Conservation (phyloP, 805 yeast species). For the Priceomyces castillae region DNA sequence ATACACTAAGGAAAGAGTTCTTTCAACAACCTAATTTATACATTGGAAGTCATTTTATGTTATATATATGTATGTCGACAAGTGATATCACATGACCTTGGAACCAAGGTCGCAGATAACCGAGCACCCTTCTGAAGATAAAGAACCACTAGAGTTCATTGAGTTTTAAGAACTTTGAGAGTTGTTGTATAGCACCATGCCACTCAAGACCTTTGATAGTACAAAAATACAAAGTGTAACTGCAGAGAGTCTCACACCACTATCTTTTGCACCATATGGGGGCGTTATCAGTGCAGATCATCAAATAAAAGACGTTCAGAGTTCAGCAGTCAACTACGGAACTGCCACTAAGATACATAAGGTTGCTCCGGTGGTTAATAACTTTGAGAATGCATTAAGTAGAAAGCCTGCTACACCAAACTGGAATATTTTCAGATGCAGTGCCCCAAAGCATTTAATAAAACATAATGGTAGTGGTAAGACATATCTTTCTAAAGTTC, state of each 20-base stretch:
- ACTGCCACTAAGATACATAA: conserved; percentile 78
- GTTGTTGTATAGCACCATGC: conserved; percentile 27
- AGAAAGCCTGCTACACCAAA: conserved; percentile 54
- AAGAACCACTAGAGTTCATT: background rate
- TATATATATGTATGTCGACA: too few species aligned
- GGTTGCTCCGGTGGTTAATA: conserved; percentile 66
- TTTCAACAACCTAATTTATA: too few species aligned
- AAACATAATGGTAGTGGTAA: conserved; percentile 11
- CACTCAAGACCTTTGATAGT: conserved; percentile 37
- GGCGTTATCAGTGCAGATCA: conserved; percentile 75
- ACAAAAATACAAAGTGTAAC: conserved; percentile 20
- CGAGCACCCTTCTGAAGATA: background rate
- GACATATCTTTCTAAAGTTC: conserved; percentile 57
- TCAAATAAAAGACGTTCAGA: conserved; percentile 48
- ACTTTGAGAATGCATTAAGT: conserved; percentile 47
- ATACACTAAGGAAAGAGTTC: too few species aligned
- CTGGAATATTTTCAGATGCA: conserved; percentile 81
- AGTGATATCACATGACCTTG: background rate
- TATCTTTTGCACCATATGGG: conserved; percentile 65
- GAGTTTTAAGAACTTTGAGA: background rate
- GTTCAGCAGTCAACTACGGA: conserved; percentile 81
- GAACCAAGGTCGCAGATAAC: conserved; percentile 4
- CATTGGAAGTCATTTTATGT: too few species aligned
- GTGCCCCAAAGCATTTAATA: conserved; percentile 67
- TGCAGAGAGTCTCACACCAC: conserved; percentile 67